These are phyloP conservation scores for Agaricus sinodeliciosus DNA, from an alignment of 768 basidiomycete genomes.

Conservation along the genomic window DNA sequence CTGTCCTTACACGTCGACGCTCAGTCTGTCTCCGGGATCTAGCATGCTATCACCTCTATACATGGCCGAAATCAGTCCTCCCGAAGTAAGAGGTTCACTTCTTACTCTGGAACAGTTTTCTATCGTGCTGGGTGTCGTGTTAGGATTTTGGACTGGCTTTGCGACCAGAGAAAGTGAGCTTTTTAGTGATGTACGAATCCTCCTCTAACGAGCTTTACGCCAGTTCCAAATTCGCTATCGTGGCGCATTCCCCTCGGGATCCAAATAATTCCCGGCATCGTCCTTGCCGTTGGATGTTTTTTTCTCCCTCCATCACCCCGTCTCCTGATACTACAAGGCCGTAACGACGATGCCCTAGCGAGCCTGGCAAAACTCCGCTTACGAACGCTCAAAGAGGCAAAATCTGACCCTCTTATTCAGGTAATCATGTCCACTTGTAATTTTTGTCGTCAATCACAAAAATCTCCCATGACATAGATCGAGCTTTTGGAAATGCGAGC, in stretches of 20 bases:
- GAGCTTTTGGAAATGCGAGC: constrained; percentile 76
- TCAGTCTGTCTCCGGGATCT: neutral
- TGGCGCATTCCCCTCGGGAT: constrained; percentile 76
- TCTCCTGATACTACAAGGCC: constrained; percentile 48
- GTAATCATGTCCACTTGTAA: constrained; percentile 18
- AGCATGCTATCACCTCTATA: constrained; percentile 80
- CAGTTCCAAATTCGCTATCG: constrained; percentile 57
- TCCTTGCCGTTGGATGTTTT: constrained; percentile 57
- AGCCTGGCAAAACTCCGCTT: constrained; percentile 54
- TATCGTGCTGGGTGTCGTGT: constrained; percentile 75
- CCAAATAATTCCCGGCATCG: constrained; percentile 62
- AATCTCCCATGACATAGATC: constrained; percentile 32
- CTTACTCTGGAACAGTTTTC: constrained; percentile 76
- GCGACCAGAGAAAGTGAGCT: constrained; percentile 55
- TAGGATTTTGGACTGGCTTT: constrained; percentile 82
- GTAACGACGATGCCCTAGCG: constrained; percentile 47
- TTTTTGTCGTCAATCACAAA: neutral
- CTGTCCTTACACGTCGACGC: constrained; percentile 6
- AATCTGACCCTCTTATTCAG: constrained; percentile 45
- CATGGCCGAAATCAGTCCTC: constrained; percentile 81
- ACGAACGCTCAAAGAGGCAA: constrained; percentile 37
- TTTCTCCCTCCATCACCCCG: constrained; percentile 59
- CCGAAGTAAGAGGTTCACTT: constrained; percentile 72
- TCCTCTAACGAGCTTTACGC: neutral
- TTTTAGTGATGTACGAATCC: neutral